Evolutionary conservation across 768 basidiomycete species (phyloP).

Genomic region (Agrocybe praecox): DNA sequence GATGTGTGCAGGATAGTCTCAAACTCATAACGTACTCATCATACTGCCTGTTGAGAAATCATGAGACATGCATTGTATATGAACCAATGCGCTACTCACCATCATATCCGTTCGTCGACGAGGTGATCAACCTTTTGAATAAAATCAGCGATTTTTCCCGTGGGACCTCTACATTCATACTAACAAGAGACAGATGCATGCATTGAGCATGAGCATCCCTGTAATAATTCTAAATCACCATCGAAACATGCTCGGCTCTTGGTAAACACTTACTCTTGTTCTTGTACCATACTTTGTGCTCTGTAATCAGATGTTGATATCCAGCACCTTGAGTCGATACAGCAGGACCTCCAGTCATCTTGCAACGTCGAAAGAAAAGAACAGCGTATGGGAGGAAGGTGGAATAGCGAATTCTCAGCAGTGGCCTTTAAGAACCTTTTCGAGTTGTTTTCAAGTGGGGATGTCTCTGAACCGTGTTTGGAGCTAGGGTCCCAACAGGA

Average conservation of each 20-base stretch:
- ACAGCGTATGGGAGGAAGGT: conserved; percentile 1
- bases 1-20: neutral
- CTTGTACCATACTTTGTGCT: conserved; percentile 58
- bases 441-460: neutral
- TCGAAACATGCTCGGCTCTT: neutral
- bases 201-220: conserved; percentile 33
- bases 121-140: conserved; percentile 51
- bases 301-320: conserved; percentile 50
- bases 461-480: conserved; percentile 6
- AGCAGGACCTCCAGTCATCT: conserved; percentile 51
- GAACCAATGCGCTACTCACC: conserved; percentile 30
- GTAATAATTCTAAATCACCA: neutral
- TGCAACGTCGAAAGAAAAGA: neutral
- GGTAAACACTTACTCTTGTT: conserved; percentile 44
- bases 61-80: neutral
- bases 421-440: conserved; percentile 9
- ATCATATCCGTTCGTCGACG: conserved; percentile 65
- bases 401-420: neutral
- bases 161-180: conserved; percentile 17
- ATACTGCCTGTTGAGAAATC: conserved; percentile 43
- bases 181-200: conserved; percentile 59
- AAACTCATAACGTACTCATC: conserved; percentile 44
- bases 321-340: conserved; percentile 30
- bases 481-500: conserved; percentile 11
- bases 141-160: conserved; percentile 16